Percentiles rank a stretch among this genome's conserved stretches.
Evolutionary conservation across 371 early-diverging fungal species (phyloP).

Genomic region (Phascolomyces articulosus): DNA sequence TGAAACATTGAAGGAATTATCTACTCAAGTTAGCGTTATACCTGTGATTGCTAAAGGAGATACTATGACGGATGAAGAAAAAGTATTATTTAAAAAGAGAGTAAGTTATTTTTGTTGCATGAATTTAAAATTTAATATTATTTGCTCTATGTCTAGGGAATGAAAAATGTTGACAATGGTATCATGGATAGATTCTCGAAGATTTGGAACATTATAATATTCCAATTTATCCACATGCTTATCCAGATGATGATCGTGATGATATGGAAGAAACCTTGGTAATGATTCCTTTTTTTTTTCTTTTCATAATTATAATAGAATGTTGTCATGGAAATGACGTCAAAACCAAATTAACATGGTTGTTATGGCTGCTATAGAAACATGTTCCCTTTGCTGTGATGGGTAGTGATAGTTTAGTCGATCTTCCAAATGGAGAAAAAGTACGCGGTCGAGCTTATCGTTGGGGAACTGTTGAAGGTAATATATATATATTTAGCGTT

Average conservation of each 20-base stretch:
- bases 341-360: no score
- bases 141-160: no score
- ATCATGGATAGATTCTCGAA: conserved; percentile 54
- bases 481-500: no score
- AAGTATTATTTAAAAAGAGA: conserved; percentile 67
- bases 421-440: conserved; percentile 64
- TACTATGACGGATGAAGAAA: conserved; percentile 69
- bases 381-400: conserved; percentile 94
- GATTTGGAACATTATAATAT: conserved; percentile 77
- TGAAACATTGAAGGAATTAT: conserved; percentile 81
- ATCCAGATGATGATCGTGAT: conserved; percentile 62
- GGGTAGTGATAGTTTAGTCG: conserved; percentile 80
- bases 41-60: conserved; percentile 84
- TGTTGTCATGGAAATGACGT: no score
- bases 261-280: conserved; percentile 66
- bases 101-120: no score
- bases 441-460: conserved; percentile 93
- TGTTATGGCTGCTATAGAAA: conserved; percentile 13
- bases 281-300: neutral
- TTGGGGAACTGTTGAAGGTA: conserved; percentile 97
- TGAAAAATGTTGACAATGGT: no score
- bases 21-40: conserved; percentile 86
- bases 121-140: no score
- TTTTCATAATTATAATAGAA: no score
- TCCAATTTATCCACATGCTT: conserved; percentile 67